Evolutionary conservation across 179 eudicot genomes (phyloP).

Genomic region (Silene coronaria): DNA sequence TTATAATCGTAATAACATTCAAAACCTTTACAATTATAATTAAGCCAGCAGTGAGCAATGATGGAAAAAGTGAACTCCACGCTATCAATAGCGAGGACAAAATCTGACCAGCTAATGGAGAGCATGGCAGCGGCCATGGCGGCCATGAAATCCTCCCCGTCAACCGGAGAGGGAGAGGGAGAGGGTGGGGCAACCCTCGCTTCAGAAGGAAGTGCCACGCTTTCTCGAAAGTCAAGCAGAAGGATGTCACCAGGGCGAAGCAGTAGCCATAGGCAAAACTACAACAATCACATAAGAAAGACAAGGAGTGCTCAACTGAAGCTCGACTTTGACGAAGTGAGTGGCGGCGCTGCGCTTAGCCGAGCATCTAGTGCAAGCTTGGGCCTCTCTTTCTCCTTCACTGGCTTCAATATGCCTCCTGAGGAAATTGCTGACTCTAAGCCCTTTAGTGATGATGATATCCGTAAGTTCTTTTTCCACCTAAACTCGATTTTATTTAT

Average conservation of each 20-base stretch:
- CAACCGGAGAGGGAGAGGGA: slow-evolving; percentile 19
- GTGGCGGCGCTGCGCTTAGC: slow-evolving; percentile 83
- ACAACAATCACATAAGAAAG: slow-evolving; percentile 62
- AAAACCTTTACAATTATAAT: neutral
- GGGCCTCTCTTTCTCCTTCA: slow-evolving; percentile 87
- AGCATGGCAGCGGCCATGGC: slow-evolving; percentile 49
- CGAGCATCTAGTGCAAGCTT: slow-evolving; percentile 91
- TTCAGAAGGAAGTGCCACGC: slow-evolving; percentile 27
- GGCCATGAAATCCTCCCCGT: slow-evolving; percentile 41
- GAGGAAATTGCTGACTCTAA: slow-evolving; percentile 63
- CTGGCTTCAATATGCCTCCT: slow-evolving; percentile 71
- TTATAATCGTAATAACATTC: neutral
- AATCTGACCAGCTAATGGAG: slow-evolving; percentile 72
- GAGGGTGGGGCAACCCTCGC: slow-evolving; percentile 25
- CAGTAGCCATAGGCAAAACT: slow-evolving; percentile 27
- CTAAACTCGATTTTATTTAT: too few relatives aligned
- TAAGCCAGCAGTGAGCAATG: neutral
- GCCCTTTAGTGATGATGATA: slow-evolving; percentile 79
- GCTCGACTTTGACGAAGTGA: slow-evolving; percentile 52
- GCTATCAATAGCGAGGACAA: slow-evolving; percentile 49
- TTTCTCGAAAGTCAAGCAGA: slow-evolving; percentile 62
- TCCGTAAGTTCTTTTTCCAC: slow-evolving; percentile 49
- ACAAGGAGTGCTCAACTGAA: slow-evolving; percentile 78
- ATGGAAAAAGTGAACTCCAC: slow-evolving; percentile 64
- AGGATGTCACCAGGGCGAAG: slow-evolving; percentile 31